phyloP scores from a whole-genome alignment of 192 early-diverging fungal genomes.

The Coemansia sp. region DNA sequence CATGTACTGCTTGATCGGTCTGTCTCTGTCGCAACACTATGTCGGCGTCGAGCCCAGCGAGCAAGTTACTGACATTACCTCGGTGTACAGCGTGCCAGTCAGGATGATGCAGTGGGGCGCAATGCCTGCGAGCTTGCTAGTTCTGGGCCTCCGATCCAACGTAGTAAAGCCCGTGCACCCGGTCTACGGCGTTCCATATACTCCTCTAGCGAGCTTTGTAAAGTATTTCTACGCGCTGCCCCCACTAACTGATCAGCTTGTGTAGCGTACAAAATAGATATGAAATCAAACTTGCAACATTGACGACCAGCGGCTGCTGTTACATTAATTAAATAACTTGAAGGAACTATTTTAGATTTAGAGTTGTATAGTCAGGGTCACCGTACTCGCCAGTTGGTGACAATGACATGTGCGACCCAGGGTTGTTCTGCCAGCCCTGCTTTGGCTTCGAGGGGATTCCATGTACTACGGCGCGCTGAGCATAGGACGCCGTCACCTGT shows the following conservation, averaged over 20 bases:
- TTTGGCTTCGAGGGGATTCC: background rate
- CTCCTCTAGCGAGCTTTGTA: conserved; percentile 35
- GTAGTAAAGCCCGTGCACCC: conserved; percentile 44
- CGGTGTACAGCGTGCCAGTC: conserved; percentile 41
- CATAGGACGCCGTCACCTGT: conserved; percentile 23
- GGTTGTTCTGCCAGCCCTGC: conserved; percentile 3
- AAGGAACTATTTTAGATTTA: background rate
- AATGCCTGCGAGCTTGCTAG: conserved; percentile 9
- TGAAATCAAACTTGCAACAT: background rate
- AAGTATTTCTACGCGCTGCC: conserved; percentile 48
- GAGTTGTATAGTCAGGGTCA: conserved; percentile 3
- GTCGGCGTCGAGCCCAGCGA: conserved; percentile 48
- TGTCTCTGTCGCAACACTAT: conserved; percentile 84
- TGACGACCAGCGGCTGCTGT: background rate
- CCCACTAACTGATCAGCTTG: conserved; percentile 23
- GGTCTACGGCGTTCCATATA: conserved; percentile 40
- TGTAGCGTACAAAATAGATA: background rate
- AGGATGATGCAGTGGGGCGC: conserved; percentile 55
- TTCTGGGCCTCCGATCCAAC: conserved; percentile 33
- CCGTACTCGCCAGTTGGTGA: background rate
- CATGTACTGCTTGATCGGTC: conserved; percentile 86
- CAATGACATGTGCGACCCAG: background rate
- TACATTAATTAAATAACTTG: background rate
- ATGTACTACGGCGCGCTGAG: conserved; percentile 23
- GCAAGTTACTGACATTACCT: conserved; percentile 19